phyloP scores from a whole-genome alignment of 805 yeast species.

The Dipodascus geniculatus region DNA sequence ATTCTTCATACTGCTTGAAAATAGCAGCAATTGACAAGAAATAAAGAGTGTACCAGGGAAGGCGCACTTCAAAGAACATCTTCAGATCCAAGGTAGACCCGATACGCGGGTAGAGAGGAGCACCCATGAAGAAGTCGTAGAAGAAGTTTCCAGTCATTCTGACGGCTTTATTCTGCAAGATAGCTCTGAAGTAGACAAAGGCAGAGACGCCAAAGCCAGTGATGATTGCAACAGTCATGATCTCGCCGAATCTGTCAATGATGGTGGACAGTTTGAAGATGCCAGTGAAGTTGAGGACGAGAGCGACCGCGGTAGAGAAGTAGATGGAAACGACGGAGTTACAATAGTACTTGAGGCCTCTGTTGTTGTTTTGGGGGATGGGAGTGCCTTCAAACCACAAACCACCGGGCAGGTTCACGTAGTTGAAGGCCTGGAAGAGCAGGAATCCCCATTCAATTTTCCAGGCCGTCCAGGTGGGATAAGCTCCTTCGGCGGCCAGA shows the following conservation, averaged over 20 bases:
- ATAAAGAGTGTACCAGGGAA: conserved; percentile 90
- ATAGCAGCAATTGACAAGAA: conserved; percentile 66
- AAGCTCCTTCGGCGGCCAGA: conserved; percentile 32
- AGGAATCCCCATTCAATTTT: conserved; percentile 60
- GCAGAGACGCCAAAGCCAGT: conserved; percentile 65
- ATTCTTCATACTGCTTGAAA: conserved; percentile 66
- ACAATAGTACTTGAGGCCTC: conserved; percentile 84
- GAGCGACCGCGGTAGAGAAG: conserved; percentile 44
- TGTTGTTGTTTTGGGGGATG: conserved; percentile 63
- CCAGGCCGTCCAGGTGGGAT: conserved; percentile 44
- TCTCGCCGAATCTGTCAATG: conserved; percentile 75
- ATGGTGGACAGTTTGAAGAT: conserved; percentile 62
- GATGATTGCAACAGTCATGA: conserved; percentile 84
- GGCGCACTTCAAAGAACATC: conserved; percentile 94
- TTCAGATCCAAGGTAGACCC: conserved; percentile 85
- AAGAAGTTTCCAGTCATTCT: conserved; percentile 84
- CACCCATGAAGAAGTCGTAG: conserved; percentile 94
- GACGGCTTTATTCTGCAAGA: conserved; percentile 64
- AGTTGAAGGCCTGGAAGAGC: conserved; percentile 56
- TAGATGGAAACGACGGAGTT: conserved; percentile 85
- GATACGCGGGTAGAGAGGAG: conserved; percentile 90
- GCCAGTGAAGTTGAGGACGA: conserved; percentile 61
- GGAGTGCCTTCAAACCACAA: conserved; percentile 94
- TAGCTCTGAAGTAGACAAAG: conserved; percentile 55
- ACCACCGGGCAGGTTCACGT: conserved; percentile 73